Percentiles rank a stretch among this genome's conserved stretches.
phyloP scores from a whole-genome alignment of 1,284 basidiomycete species.

The Tetrapyrgos nigripes region DNA sequence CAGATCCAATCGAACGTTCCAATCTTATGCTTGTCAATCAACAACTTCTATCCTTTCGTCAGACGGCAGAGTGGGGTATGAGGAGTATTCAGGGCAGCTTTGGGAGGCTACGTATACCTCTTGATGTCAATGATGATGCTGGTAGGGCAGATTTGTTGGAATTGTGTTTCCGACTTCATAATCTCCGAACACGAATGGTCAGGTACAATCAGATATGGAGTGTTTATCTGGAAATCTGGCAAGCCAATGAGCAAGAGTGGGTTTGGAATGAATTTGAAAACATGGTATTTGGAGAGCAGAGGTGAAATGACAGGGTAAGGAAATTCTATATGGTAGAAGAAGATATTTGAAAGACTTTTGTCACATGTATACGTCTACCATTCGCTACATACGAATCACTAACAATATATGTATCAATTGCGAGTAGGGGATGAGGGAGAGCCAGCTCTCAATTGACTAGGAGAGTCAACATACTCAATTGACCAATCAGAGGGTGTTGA shows the following conservation, averaged over 20 bases:
- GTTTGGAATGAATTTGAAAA: constrained; percentile 39
- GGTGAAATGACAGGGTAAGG: constrained; percentile 33
- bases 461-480: no score
- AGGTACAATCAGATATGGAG: constrained; percentile 46
- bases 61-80: constrained; percentile 57
- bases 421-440: no score
- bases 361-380: neutral
- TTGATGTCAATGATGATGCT: constrained; percentile 35
- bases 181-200: constrained; percentile 37
- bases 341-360: neutral
- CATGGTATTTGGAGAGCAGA: constrained; percentile 40
- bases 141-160: constrained; percentile 36
- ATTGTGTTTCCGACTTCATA: constrained; percentile 32
- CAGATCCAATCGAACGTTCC: constrained; percentile 24
- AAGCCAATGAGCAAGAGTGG: constrained; percentile 24
- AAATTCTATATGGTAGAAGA: constrained; percentile 32
- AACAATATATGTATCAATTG: neutral
- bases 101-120: constrained; percentile 43
- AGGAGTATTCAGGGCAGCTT: constrained; percentile 47
- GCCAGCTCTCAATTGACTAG: no score
- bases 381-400: neutral
- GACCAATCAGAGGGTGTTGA: no score
- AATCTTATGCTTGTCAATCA: constrained; percentile 27
- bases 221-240: constrained; percentile 47
- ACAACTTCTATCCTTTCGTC: constrained; percentile 43